Percentiles rank a stretch among this genome's conserved stretches.
These are phyloP conservation scores for Neopestalotiopsis clavispora DNA, from an alignment of 2,329 filamentous ascomycete genomes.

Conservation along the genomic window DNA sequence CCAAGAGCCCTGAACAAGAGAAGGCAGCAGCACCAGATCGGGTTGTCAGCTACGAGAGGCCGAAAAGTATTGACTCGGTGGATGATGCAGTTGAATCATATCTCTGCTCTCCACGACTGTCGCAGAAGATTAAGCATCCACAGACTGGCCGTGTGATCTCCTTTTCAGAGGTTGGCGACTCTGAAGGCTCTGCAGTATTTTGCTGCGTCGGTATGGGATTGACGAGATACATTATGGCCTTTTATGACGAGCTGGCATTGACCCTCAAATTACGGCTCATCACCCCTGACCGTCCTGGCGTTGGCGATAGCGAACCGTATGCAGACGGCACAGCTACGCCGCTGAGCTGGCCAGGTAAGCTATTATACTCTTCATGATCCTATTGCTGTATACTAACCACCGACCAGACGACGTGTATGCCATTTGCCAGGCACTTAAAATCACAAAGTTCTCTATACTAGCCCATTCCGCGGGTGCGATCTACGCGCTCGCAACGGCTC, in stretches of 20 bases:
- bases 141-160: conserved; percentile 87
- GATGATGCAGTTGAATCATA: conserved; percentile 88
- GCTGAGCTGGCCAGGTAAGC: conserved; percentile 88
- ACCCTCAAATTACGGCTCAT: conserved; percentile 89
- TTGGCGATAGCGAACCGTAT: conserved; percentile 89
- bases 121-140: conserved; percentile 85
- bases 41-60: conserved; percentile 70
- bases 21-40: conserved; percentile 39
- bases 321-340: conserved; percentile 83
- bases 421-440: conserved; percentile 89
- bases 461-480: conserved; percentile 98
- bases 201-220: conserved; percentile 98
- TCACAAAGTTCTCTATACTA: conserved; percentile 94
- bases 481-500: conserved; percentile 91
- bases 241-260: conserved; percentile 93
- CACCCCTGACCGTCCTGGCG: conserved; percentile 90
- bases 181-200: conserved; percentile 88
- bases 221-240: conserved; percentile 93
- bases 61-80: conserved; percentile 81
- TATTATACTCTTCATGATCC: neutral
- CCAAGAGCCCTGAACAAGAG: conserved; percentile 41
- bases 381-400: conserved; percentile 31
- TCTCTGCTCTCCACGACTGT: conserved; percentile 80
- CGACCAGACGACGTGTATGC: conserved; percentile 78
- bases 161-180: conserved; percentile 95